Evolutionary conservation across 352 stramenopile genomes (phyloP), one percentile per base, ranked within the genome.

Genomic region (Phytophthora sansomeana): DNA sequence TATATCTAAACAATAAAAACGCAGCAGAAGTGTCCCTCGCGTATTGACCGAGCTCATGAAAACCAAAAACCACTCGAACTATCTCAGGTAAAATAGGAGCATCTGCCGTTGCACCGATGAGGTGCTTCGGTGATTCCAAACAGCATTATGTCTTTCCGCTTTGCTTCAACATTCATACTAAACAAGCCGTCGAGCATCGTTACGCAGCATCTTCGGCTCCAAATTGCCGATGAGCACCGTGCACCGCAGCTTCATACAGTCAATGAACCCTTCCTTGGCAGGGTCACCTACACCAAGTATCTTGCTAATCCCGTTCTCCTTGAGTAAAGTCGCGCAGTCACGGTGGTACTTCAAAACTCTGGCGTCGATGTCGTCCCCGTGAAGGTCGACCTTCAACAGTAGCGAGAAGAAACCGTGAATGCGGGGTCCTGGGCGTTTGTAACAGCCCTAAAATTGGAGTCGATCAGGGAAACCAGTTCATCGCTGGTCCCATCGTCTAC

Each of bases 341-440:
- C 56, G 33, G 6, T 63, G 58, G 24, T 62, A 67, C 29, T 63
- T 72, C 1, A 66, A 56, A 16, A 66, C 49, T 35, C 55, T 43
- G 17, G 32, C 42, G 16, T 72, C 50, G 53, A 49, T 57, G 13
- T 58, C 38, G 19, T 72, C 41, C 26, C 61, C 54, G 6, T 32
- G 33, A 14, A 71, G 46, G 33, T 66, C 56, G n/a, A 74, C 53
- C 13, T 60, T 62, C 11, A 74, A 28, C 21, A 48, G 5, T n/a
- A 57, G 11, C 26, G 19, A 13, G 29, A 73, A 59, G 33, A 73
- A 53, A 11, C 33, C 60, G 4, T 64, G 51, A 1, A 75, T 29
- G 21, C 58, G 14, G 58, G 58, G 3, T 60, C 42, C 11, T 58
- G 50, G 1, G 32, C 55, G 14, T 74, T 69, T 30, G 56, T 64